Evolutionary conservation across 2,329 filamentous ascomycete genomes (phyloP), one percentile per base, ranked within the genome.

Genomic region (Elsinoe ampelina): DNA sequence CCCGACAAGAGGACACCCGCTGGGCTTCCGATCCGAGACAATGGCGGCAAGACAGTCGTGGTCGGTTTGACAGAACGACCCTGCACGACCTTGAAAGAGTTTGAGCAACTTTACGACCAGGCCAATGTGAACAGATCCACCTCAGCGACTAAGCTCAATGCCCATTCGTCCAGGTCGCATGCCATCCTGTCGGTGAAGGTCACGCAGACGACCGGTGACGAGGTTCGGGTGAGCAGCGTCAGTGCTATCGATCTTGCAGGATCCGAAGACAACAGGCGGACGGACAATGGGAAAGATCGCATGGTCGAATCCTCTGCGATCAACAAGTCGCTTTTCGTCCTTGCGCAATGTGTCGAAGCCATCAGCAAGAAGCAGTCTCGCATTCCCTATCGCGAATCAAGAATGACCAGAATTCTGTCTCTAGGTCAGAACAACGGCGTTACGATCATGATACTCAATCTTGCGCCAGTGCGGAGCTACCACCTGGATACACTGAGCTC

Each of bases 291-390:
- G 65, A 93, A 91, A 69, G 90, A 95, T 70, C 81, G 92, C 22
- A 77, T 97, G 68, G 82, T 95, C n/a, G 92, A 97, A 71, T 95
- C 90, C 38, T 90, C 92, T 0, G 92, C 89, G 66, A 97, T 97
- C 76, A 97, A 97, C 79, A 97, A 96, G 75, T 95, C 89, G 61
- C 77, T 97, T 5, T 97, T 97, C 66, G 91, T 96, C 15, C 75
- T 97, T 50, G 92, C 89, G 42, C 90, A 95, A 69, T 97, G 92
- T 65, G 92, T 97, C 55, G 92, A 97, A 68, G 92, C 92, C 57
- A 97, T 97, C 67, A 87, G 86, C 66, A 83, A 82, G 68, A 84
- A 84, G 65, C 80, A 84, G 59, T 70, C 72, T 64, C 82, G 92
- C 34, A 92, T 97, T 65, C 92, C 93, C 0, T 97, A 95, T 70